phyloP scores from a whole-genome alignment of 176 grass and related monocot genomes.

The Tuctoria greenei region DNA sequence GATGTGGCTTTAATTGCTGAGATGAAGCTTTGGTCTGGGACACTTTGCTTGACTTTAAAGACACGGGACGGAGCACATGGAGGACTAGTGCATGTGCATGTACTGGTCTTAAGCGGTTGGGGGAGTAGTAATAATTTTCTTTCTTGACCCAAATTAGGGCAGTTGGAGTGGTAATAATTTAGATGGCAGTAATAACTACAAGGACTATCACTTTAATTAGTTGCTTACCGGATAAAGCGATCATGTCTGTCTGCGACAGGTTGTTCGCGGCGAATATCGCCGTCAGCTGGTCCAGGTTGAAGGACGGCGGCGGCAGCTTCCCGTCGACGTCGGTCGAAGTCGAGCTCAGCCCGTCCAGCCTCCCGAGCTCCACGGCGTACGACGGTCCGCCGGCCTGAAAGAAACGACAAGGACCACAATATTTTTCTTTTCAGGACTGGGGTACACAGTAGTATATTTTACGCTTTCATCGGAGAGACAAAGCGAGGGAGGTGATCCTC shows the following conservation, averaged over 20 bases:
- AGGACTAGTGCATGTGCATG: background rate
- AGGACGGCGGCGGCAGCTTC: constrained; percentile 68
- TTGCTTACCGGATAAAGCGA: constrained; percentile 73
- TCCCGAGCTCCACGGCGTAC: constrained; percentile 76
- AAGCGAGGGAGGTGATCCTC: background rate
- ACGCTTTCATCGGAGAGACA: background rate
- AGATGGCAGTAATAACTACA: background rate
- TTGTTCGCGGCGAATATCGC: constrained; percentile 70
- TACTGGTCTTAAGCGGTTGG: background rate
- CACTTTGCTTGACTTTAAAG: constrained; percentile 33
- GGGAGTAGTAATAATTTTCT: background rate
- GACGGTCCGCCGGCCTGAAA: constrained; percentile 68
- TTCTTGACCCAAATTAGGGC: background rate
- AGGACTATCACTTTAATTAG: constrained; percentile 1
- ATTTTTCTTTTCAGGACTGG: background rate
- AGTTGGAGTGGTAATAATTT: background rate
- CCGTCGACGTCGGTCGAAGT: constrained; percentile 57
- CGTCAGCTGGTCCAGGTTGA: constrained; percentile 69
- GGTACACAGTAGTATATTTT: background rate
- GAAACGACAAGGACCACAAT: background rate
- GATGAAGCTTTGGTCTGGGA: background rate
- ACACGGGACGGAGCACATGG: constrained; percentile 22
- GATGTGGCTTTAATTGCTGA: background rate
- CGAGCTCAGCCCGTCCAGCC: constrained; percentile 87
- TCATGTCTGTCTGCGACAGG: constrained; percentile 83